Evolutionary conservation across 495 filamentous ascomycete genomes (phyloP), one percentile per base, ranked within the genome.

Genomic region (Tuber magnatum): DNA sequence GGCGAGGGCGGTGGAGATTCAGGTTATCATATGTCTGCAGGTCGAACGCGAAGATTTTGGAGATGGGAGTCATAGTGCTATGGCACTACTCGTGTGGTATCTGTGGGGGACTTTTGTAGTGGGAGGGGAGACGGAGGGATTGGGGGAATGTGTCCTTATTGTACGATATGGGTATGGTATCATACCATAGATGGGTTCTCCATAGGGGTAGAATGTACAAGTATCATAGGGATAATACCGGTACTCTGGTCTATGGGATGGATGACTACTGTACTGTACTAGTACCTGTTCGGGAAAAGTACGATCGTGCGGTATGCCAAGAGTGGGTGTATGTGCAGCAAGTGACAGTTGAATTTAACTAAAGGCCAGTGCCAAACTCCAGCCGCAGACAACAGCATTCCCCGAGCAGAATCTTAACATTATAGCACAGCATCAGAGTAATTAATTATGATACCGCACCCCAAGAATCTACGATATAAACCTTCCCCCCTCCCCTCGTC

Each of bases 31-130:
- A n/a, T 93, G 42, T 89, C 90, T 20, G 93, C 18, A 93, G 85
- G 80, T 93, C 91, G 75, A 95, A 92, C 7, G 91, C 92, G 74
- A 94, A 85, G 61, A n/a, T n/a, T n/a, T n/a, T n/a, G n/a, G n/a
- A n/a, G 89, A 81, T 18, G 83, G 88, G 48, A 85, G 48, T n/a
- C 48, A 51, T 51, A 10, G 48, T n/a, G 48, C 9, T 46, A 3
- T 46, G 43, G 22, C 24, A 9, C 24, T 22, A 7, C 48, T 3
- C 22, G 48, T 51, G n/a, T n/a, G 24, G 48, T 51, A 51, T 51
- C 48, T 0, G 28, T 16, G 14, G 51, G 12, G 51, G n/a, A 61
- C 51, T 61, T 61, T 61, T 61, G 51, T 28, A 24, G 51, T 61
- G n/a, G 24, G 8, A 32, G n/a, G 51, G 9, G 24, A 28, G 24